These are phyloP conservation scores for Phaeosphaeriaceae sp. DNA, from an alignment of 2,329 filamentous ascomycete genomes.

Conservation along the genomic window DNA sequence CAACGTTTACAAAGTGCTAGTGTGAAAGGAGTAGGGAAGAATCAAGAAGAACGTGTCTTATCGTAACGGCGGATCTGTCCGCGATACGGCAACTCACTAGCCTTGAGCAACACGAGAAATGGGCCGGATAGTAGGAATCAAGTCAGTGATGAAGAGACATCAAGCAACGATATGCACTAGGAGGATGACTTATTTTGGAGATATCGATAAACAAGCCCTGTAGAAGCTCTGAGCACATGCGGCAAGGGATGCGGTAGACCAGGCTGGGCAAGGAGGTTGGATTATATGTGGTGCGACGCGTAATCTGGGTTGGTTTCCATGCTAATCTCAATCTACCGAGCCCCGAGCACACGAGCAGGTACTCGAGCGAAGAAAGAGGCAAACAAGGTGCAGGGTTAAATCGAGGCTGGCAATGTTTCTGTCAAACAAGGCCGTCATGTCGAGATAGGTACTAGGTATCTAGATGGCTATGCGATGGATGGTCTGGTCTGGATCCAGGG, in stretches of 20 bases:
- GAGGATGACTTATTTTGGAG: background rate
- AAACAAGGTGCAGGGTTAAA: too few species aligned
- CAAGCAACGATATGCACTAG: too few species aligned
- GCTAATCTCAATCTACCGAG: background rate
- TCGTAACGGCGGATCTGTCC: constrained; percentile 6
- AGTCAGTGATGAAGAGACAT: background rate
- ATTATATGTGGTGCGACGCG: constrained; percentile 44
- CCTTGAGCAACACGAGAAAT: background rate
- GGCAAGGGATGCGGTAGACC: constrained; percentile 1
- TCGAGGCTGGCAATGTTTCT: too few species aligned
- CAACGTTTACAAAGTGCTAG: background rate
- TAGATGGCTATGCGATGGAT: too few species aligned
- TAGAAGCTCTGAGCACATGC: background rate
- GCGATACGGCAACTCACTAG: constrained; percentile 3
- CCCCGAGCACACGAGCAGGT: background rate
- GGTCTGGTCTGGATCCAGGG: too few species aligned
- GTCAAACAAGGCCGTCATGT: background rate
- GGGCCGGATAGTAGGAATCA: too few species aligned
- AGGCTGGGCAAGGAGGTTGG: constrained; percentile 7
- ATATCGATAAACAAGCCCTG: constrained; percentile 3
- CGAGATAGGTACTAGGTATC: too few species aligned
- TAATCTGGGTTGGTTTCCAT: constrained; percentile 13
- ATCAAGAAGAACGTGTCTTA: background rate
- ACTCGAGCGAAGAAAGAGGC: too few species aligned
- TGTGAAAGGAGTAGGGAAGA: background rate